Conservation (phyloP, 495 filamentous ascomycete genomes). For the Aspergillus biplanus region DNA sequence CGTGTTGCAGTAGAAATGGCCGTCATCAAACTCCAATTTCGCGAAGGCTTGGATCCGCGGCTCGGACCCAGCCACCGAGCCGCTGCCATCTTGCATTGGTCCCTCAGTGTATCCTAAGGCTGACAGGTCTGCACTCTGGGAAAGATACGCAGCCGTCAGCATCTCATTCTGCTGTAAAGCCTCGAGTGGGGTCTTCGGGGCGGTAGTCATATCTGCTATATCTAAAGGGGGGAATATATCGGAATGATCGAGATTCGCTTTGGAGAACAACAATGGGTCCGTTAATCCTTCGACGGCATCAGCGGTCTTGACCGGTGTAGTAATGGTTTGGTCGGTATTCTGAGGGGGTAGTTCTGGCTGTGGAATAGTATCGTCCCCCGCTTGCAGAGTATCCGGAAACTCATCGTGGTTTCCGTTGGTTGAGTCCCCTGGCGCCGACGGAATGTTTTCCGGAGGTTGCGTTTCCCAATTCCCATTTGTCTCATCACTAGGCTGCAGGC, state of each 20-base stretch:
- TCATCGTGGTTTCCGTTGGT: slow-evolving; percentile 21
- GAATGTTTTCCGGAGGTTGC: slow-evolving; percentile 14
- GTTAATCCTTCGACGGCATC: slow-evolving; percentile 37
- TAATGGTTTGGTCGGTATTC: slow-evolving; percentile 14
- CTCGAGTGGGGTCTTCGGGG: slow-evolving; percentile 42
- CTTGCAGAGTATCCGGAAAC: slow-evolving; percentile 19
- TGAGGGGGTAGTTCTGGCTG: slow-evolving; percentile 18
- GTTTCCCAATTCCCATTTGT: slow-evolving; percentile 23
- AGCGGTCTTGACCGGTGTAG: slow-evolving; percentile 17
- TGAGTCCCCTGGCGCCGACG: slow-evolving; percentile 17
- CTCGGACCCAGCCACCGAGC: slow-evolving; percentile 49
- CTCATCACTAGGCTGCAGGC: slow-evolving; percentile 11
- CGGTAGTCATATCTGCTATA: slow-evolving; percentile 38
- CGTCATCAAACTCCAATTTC: slow-evolving; percentile 72
- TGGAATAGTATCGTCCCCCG: slow-evolving; percentile 18
- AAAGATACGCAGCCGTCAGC: slow-evolving; percentile 45
- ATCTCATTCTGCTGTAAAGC: slow-evolving; percentile 48
- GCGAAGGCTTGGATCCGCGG: slow-evolving; percentile 65
- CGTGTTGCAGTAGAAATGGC: slow-evolving; percentile 73
- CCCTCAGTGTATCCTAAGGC: slow-evolving; percentile 41
- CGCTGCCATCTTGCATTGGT: slow-evolving; percentile 32
- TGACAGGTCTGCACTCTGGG: slow-evolving; percentile 43
- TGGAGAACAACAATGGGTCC: slow-evolving; percentile 41
- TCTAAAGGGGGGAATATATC: slow-evolving; percentile 48
- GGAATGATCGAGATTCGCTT: slow-evolving; percentile 37